Evolutionary conservation across 805 yeast species (phyloP).

Genomic region (Starmerella tilneyi): DNA sequence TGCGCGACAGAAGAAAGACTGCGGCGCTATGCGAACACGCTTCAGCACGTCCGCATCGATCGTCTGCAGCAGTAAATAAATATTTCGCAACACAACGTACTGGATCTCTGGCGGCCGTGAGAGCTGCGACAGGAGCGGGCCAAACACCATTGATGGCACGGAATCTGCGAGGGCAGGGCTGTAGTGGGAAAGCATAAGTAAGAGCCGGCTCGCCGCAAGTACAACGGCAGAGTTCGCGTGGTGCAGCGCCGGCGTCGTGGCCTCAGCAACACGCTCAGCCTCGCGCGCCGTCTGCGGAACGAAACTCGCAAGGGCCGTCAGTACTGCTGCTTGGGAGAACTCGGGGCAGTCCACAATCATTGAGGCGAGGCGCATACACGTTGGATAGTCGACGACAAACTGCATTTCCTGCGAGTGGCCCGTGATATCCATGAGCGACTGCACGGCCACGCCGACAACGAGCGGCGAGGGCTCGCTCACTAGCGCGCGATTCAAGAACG

Average conservation of each 20-base stretch:
- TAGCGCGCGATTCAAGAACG: slow-evolving; percentile 42
- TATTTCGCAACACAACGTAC: slow-evolving; percentile 71
- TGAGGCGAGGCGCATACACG: slow-evolving; percentile 38
- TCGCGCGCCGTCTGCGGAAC: slow-evolving; percentile 63
- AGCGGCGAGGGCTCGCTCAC: slow-evolving; percentile 44
- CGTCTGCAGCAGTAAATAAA: slow-evolving; percentile 42
- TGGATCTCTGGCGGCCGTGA: slow-evolving; percentile 61
- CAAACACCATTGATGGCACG: slow-evolving; percentile 56
- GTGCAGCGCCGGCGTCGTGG: slow-evolving; percentile 58
- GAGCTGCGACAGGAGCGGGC: slow-evolving; percentile 52
- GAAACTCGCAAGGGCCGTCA: slow-evolving; percentile 55
- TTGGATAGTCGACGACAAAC: slow-evolving; percentile 43
- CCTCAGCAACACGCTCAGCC: slow-evolving; percentile 55
- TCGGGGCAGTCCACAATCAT: slow-evolving; percentile 37
- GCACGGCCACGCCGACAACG: slow-evolving; percentile 63
- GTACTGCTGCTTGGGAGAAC: slow-evolving; percentile 64
- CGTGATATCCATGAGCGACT: slow-evolving; percentile 54
- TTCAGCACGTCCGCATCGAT: slow-evolving; percentile 31
- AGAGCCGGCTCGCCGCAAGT: slow-evolving; percentile 60
- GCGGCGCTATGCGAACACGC: slow-evolving; percentile 13
- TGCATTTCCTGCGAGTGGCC: slow-evolving; percentile 44
- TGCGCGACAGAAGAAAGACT: slow-evolving; percentile 65
- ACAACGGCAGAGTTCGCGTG: slow-evolving; percentile 77
- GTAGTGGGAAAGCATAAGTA: slow-evolving; percentile 65
- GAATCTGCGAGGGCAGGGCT: slow-evolving; percentile 45